Base-by-base conservation (phyloP, 371 early-diverging fungal species). In the Mortierella sp. region DNA sequence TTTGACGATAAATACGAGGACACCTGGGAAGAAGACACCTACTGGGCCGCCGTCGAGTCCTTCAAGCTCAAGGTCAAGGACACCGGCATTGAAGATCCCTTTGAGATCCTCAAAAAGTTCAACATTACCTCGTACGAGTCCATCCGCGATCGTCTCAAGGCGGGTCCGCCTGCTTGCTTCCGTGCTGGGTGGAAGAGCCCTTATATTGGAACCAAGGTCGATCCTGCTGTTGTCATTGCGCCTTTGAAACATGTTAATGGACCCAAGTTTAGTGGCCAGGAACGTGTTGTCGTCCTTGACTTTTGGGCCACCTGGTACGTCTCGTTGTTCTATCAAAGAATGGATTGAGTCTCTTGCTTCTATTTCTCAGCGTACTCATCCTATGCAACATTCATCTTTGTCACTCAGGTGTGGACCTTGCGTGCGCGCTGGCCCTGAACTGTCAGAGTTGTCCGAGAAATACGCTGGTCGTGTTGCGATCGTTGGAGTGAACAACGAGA, bases 231-330 rank as follows among this genome's bases (percentile, higher is more conserved):
- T 14, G 46, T 27, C n/a, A 60, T 86, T 24, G 54, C 38, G 7
- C 87, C 77, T 11, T 60, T 79, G 54, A 68, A 75, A 41, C 82
- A 80, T 46, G 10, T 86, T 18, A 72, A 38, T 27, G 87, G 87
- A 6, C 75, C 72, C 29, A 49, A 72, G 16, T 82, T 65, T 46
- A 21, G 1, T 10, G 80, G 78, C 32, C 21, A 54, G 12, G 82
- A 86, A 38, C 77, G 80, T 5, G 72, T 86, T 44, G 87, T 86
- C 27, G 80, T 80, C 32, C 78, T 86, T 4, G 87, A 86, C 76
- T 86, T 86, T 77, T 86, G 87, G 87, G 87, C 87, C 18, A 75
- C 87, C 4, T 82, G 82, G 87, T 82, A 80, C 71, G 75, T 3
- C 11, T 18, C 24, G 29, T 18, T 41, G 41, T 41, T 41, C 41